Evolutionary conservation across 106 monocot genomes (phyloP).

Genomic region (Apostasia shenzhenica): DNA sequence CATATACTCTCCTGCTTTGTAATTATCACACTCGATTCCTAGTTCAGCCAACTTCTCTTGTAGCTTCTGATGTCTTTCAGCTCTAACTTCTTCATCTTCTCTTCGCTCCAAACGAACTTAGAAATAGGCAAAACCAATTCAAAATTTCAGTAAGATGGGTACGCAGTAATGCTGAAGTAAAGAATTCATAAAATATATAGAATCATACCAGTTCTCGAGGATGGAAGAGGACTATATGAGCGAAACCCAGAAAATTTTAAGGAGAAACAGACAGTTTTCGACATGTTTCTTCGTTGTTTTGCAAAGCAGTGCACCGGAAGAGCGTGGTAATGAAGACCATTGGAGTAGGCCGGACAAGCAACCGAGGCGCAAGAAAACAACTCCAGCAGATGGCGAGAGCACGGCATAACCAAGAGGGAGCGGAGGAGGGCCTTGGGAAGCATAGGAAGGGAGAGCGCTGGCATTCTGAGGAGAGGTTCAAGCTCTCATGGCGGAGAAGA

Average conservation of each 20-base stretch:
- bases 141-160: neutral
- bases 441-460: neutral
- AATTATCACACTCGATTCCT: neutral
- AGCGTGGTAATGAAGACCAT: neutral
- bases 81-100: neutral
- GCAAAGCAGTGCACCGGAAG: neutral
- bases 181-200: neutral
- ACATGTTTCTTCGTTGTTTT: neutral
- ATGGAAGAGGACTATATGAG: neutral
- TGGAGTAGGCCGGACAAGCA: neutral
- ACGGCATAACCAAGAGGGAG: neutral
- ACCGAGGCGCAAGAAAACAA: neutral
- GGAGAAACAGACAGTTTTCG: neutral
- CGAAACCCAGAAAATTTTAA: neutral
- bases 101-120: constrained; percentile 5
- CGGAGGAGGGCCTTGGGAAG: neutral
- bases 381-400: neutral
- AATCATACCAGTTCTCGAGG: constrained; percentile 4
- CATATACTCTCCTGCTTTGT: neutral
- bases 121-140: neutral
- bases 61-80: neutral
- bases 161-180: neutral
- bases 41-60: constrained; percentile 8
- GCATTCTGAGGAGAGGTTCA: neutral
- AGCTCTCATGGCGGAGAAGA: neutral